Base-by-base conservation (phyloP, 192 early-diverging fungal genomes). In the Rhizophlyctis rosea region DNA sequence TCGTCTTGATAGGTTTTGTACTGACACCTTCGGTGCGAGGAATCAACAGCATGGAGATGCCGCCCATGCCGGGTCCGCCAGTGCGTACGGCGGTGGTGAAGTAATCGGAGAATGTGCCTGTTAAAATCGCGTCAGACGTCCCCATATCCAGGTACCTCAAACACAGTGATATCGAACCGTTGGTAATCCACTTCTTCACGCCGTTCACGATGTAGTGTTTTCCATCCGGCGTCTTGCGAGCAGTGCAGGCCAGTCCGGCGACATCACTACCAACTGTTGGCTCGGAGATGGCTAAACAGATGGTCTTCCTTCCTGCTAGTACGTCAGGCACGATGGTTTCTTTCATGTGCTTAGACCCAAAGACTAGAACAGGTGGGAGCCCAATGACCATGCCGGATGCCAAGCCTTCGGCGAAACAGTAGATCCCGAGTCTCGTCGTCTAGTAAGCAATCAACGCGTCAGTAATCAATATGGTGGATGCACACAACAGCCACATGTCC, bases 41-140 rank as follows among this genome's bases (percentile, higher is more conserved):
- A 65, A 88, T 86, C 34, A 88, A 71, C 23, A 88, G 69, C 77
- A 88, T 78, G 39, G 87, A 79, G 58, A 88, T 88, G 50, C 86
- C 87, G 0, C 57, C 62, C 29, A 57, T 57, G 33, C 77, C 77
- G 16, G 36, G 28, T 4, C 56, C 59, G 14, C 69, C 77, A 23
- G 78, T 78, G 14, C 72, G 56, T 7, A 80, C 79, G 35, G 79
- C 77, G 59, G 81, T 83, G 1, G 76, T 72, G 59, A 83, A 83
- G 68, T 78, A 83, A 50, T 81, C 73, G 47, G 64, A 65, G 36
- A 64, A 71, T 3, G 39, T 64, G 13, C 76, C 79, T 1, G 73
- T 73, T 50, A 75, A 65, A 31, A 51, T 5, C 39, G 39, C 39
- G 39, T 47, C n/a, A 59, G 27, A 13, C 47, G 21, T n/a, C n/a